Evolutionary conservation across 768 basidiomycete genomes (phyloP), one percentile per base, ranked within the genome.

Genomic region (Infundibulicybe gibba): DNA sequence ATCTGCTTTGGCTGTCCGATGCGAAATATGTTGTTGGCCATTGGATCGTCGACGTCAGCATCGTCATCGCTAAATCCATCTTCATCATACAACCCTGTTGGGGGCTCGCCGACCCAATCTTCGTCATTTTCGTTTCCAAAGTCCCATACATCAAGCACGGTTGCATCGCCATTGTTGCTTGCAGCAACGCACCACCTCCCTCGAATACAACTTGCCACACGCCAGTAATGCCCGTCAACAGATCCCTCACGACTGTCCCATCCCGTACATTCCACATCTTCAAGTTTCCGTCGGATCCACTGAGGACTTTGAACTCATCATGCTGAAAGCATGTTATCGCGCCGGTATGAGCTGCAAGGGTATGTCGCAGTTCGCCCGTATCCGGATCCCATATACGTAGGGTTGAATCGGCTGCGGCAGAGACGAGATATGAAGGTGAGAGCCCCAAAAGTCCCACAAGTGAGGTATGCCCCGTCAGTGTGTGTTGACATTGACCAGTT

Each of bases 291-390:
- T 98, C 97, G 12, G 88, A 90, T 11, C 95, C 95, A 58, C 88
- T 91, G 21, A 99, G 77, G 39, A 98, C 91, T 62, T 97, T 97
- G 74, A 90, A 92, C 62, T 98, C 94, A 63, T 98, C 95, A 55
- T 97, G 94, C 65, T 95, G 93, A 76, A 98, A 97, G 69, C 95
- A 99, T 14, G 97, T 98, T 55, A 99, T 98, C n/a, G 95, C 94
- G 16, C 94, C 95, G 5, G 87, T 88, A 63, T 98, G 95, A 1
- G 90, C 92, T 3, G 86, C 84, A 25, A 99, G 79, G 0, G 86
- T 84, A 54, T 94, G 87, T 33, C 79, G 81, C 25, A 90, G 74
- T 48, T 84, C 83, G 46, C 92, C 91, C 1, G 81, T 81, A 32
- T 85, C 81, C 1, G 94, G 90, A 59, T 98, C 87, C 95, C 95